Evolutionary conservation across 805 yeast genomes (phyloP), one percentile per base, ranked within the genome.

Genomic region (Wickerhamiella musiphila): DNA sequence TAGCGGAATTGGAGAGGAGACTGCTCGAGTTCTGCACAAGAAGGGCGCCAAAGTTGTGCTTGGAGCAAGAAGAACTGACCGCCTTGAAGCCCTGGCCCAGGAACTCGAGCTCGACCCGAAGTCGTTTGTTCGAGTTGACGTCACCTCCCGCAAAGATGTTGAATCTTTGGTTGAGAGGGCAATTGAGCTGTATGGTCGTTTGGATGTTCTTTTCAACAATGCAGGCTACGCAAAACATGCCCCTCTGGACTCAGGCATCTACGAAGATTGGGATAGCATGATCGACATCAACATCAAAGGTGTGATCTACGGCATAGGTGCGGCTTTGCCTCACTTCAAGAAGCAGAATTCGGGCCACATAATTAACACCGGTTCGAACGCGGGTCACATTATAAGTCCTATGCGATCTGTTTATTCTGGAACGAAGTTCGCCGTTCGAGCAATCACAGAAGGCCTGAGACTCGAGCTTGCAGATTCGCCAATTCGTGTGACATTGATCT

Each of bases 1-100:
- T n/a, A 71, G 93, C n/a, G 95, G 95, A 37, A 83, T 83, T 46
- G 95, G 95, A 10, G 70, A 70, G 42, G 84, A 92, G 33, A 82
- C 94, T 11, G 95, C 94, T 12, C 55, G 64, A 31, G 92, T 81
- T 49, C 70, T 78, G 45, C 83, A 92, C 30, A 71, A 59, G 14
- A 59, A 66, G 30, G 90, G 90, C 16, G 52, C 74, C 44, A 75
- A 73, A 47, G 61, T 78, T 44, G 60, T 79, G 38, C 59, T 78
- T 15, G 63, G 81, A 4, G 93, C 92, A 7, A 68, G 92, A 58
- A 69, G 92, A 58, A 41, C 64, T 27, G 78, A 71, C 5, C 68
- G 67, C 40, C 54, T 77, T 33, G 55, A 65, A 15, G 56, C 54
- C 8, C 51, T 72, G 32, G 59, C 68, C 36, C 45, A 49, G 17